phyloP scores from a whole-genome alignment of 2,329 filamentous ascomycete species.

The Nemania sp. region DNA sequence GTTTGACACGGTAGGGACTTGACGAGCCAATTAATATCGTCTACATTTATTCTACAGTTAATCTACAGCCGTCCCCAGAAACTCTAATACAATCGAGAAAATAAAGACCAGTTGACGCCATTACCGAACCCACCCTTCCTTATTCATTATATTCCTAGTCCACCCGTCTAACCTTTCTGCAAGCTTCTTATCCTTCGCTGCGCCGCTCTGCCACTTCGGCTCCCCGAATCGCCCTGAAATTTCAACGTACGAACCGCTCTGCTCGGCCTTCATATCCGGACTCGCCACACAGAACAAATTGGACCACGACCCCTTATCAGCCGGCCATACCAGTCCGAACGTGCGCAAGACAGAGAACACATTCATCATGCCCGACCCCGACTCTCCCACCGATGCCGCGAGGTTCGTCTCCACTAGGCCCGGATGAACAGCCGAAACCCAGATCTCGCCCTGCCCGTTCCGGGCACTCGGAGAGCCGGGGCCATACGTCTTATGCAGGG shows the following conservation, averaged over 20 bases:
- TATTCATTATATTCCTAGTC: slow-evolving; percentile 50
- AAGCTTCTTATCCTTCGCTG: slow-evolving; percentile 52
- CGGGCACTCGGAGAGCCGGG: slow-evolving; percentile 46
- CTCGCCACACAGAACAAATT: slow-evolving; percentile 55
- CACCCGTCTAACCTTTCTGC: slow-evolving; percentile 52
- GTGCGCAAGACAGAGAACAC: slow-evolving; percentile 33
- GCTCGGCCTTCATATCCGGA: slow-evolving; percentile 53
- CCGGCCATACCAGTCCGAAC: slow-evolving; percentile 45
- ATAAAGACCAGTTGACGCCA: slow-evolving; percentile 16
- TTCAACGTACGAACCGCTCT: slow-evolving; percentile 54
- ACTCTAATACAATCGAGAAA: neutral
- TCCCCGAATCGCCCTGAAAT: slow-evolving; percentile 49
- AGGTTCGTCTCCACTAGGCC: slow-evolving; percentile 55
- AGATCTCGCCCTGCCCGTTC: slow-evolving; percentile 54
- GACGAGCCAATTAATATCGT: too few species aligned
- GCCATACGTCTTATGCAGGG: slow-evolving; percentile 53
- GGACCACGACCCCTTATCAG: slow-evolving; percentile 53
- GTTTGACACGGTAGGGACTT: too few species aligned
- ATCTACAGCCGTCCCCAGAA: too few species aligned
- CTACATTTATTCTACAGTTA: too few species aligned
- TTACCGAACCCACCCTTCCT: slow-evolving; percentile 49
- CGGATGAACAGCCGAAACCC: slow-evolving; percentile 55
- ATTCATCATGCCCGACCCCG: slow-evolving; percentile 22
- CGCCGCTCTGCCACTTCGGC: slow-evolving; percentile 51
- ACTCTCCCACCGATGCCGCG: slow-evolving; percentile 31